These are phyloP conservation scores for Funneliformis geosporum DNA, from an alignment of 192 early-diverging fungal species.

Conservation along the genomic window DNA sequence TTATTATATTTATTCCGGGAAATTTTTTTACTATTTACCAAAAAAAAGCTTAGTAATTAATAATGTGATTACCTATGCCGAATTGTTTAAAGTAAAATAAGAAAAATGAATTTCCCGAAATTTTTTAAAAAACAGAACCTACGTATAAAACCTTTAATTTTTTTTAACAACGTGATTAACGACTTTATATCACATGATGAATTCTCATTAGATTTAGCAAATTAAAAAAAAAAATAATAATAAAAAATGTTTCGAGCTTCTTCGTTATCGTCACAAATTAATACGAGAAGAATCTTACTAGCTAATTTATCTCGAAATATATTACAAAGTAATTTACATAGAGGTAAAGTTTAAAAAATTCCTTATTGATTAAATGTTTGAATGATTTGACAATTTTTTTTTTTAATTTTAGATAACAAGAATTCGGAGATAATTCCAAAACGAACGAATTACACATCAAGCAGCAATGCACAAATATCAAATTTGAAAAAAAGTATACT, in stretches of 20 bases:
- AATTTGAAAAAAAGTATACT: slow-evolving; percentile 61
- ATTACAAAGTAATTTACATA: not conserved
- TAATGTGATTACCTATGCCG: too few relatives aligned
- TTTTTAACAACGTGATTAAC: too few relatives aligned
- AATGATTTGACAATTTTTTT: not conserved
- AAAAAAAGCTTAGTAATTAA: too few relatives aligned
- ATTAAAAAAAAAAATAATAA: too few relatives aligned
- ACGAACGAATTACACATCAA: not conserved
- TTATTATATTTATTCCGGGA: too few relatives aligned
- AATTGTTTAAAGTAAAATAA: too few relatives aligned
- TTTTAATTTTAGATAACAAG: not conserved
- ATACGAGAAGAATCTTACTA: not conserved
- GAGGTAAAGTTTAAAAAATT: not conserved
- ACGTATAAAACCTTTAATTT: too few relatives aligned
- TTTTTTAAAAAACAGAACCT: too few relatives aligned
- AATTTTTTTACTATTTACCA: too few relatives aligned
- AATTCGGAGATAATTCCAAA: not conserved
- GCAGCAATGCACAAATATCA: slow-evolving; percentile 52
- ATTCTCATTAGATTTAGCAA: too few relatives aligned
- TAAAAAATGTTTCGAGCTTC: not conserved
- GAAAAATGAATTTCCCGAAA: too few relatives aligned
- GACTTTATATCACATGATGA: too few relatives aligned
- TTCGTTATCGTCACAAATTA: not conserved
- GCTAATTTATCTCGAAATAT: not conserved
- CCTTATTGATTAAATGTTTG: not conserved